phyloP scores from a whole-genome alignment of 1,284 basidiomycete species.

The Boletellus deceptivus region DNA sequence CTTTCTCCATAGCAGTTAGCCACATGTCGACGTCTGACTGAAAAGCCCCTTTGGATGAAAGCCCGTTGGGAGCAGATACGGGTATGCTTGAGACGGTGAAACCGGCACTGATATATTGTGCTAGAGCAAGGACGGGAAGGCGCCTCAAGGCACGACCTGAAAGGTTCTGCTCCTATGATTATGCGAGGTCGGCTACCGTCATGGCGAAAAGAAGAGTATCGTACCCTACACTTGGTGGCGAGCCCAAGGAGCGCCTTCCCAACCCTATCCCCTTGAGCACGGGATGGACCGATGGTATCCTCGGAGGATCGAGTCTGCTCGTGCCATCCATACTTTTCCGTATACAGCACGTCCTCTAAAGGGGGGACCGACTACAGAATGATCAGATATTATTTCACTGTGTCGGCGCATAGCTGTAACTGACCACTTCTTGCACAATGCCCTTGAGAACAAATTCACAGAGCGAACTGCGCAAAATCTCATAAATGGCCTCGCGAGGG shows the following conservation, averaged over 20 bases:
- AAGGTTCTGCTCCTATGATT: slow-evolving; percentile 60
- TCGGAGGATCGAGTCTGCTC: slow-evolving; percentile 6
- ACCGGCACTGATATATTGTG: slow-evolving; percentile 69
- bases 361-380: slow-evolving; percentile 56
- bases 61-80: slow-evolving; percentile 8
- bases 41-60: slow-evolving; percentile 14
- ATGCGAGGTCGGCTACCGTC: not conserved
- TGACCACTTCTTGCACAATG: slow-evolving; percentile 62
- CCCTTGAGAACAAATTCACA: slow-evolving; percentile 75
- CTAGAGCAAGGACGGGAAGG: slow-evolving; percentile 89
- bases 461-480: slow-evolving; percentile 86
- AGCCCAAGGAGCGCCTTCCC: slow-evolving; percentile 64
- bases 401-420: slow-evolving; percentile 20
- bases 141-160: slow-evolving; percentile 89
- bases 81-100: slow-evolving; percentile 17
- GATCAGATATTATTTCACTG: slow-evolving; percentile 10
- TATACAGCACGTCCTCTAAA: slow-evolving; percentile 57
- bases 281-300: slow-evolving; percentile 3
- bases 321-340: slow-evolving; percentile 36
- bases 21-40: slow-evolving; percentile 58
- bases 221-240: slow-evolving; percentile 72
- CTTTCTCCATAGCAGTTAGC: slow-evolving; percentile 76
- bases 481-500: slow-evolving; percentile 87
- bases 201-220: slow-evolving; percentile 4
- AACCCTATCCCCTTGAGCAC: slow-evolving; percentile 42